A percentile compares a stretch with the other conserved stretches of the same genome.
phyloP scores from a whole-genome alignment of 2,329 filamentous ascomycete species.

The Cercospora citrullina region DNA sequence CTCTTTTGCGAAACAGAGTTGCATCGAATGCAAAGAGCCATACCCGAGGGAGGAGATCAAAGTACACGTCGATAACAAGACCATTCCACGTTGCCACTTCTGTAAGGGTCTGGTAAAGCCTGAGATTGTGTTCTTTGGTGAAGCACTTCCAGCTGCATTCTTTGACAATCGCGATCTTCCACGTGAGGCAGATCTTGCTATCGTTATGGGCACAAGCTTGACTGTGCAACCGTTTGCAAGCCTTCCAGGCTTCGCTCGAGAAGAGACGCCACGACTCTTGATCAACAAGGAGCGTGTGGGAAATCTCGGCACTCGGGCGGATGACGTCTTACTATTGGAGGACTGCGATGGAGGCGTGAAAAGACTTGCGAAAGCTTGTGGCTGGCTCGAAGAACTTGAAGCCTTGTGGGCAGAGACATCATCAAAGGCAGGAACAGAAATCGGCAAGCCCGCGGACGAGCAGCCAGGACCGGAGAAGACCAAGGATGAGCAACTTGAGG shows the following conservation, averaged over 20 bases:
- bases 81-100: constrained; percentile 68
- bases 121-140: constrained; percentile 93
- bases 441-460: constrained; percentile 11
- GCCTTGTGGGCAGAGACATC: constrained; percentile 68
- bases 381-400: constrained; percentile 85
- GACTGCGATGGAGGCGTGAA: constrained; percentile 82
- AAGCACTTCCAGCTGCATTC: constrained; percentile 67
- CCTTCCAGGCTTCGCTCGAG: constrained; percentile 64
- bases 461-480: constrained; percentile 39
- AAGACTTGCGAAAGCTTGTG: constrained; percentile 73
- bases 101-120: constrained; percentile 87
- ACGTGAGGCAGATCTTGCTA: constrained; percentile 68
- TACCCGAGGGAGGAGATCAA: constrained; percentile 77
- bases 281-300: constrained; percentile 88
- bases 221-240: constrained; percentile 86
- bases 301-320: constrained; percentile 69
- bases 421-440: constrained; percentile 55
- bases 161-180: constrained; percentile 59
- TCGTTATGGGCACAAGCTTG: constrained; percentile 87
- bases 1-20: constrained; percentile 87
- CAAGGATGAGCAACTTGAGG: constrained; percentile 58
- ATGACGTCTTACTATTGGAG: constrained; percentile 82
- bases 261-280: constrained; percentile 71
- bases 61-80: constrained; percentile 63
- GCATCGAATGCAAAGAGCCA: constrained; percentile 77